These are phyloP conservation scores for Planoprotostelium fungivorum DNA, from an alignment of 78 protist species.

Conservation along the genomic window DNA sequence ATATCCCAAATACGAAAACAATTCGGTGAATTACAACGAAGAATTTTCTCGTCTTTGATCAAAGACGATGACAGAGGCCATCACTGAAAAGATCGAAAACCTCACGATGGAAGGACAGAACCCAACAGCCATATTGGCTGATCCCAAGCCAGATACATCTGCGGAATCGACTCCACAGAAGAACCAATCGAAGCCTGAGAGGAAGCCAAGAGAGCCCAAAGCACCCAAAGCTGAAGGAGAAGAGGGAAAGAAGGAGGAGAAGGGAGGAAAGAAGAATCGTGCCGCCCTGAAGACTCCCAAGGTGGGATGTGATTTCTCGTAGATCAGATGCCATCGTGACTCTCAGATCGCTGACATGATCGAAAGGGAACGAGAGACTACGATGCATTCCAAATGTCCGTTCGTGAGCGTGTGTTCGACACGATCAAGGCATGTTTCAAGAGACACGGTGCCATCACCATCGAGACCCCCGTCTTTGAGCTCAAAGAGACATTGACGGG, in stretches of 20 bases:
- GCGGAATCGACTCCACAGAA: neutral
- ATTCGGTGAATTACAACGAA: too few relatives aligned
- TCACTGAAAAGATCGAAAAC: too few relatives aligned
- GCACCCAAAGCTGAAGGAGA: neutral
- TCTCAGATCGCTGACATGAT: too few relatives aligned
- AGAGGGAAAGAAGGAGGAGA: neutral
- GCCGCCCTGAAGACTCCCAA: neutral
- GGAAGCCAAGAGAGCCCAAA: neutral
- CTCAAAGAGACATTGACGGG: slow-evolving; percentile 84
- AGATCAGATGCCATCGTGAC: neutral
- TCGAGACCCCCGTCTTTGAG: slow-evolving; percentile 96
- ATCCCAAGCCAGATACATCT: neutral
- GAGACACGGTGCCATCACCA: slow-evolving; percentile 92
- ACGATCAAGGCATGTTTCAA: slow-evolving; percentile 67
- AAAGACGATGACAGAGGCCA: too few relatives aligned
- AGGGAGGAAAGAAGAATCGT: neutral
- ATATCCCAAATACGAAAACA: too few relatives aligned
- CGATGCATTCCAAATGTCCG: slow-evolving; percentile 74
- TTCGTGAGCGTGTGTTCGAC: slow-evolving; percentile 74
- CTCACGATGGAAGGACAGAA: neutral
- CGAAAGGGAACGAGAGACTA: slow-evolving; percentile 80
- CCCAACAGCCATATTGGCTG: neutral
- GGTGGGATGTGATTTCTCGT: neutral
- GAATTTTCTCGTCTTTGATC: too few relatives aligned
- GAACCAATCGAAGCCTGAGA: neutral